phyloP scores from a whole-genome alignment of 352 stramenopile species.

The Phytophthora kernoviae region DNA sequence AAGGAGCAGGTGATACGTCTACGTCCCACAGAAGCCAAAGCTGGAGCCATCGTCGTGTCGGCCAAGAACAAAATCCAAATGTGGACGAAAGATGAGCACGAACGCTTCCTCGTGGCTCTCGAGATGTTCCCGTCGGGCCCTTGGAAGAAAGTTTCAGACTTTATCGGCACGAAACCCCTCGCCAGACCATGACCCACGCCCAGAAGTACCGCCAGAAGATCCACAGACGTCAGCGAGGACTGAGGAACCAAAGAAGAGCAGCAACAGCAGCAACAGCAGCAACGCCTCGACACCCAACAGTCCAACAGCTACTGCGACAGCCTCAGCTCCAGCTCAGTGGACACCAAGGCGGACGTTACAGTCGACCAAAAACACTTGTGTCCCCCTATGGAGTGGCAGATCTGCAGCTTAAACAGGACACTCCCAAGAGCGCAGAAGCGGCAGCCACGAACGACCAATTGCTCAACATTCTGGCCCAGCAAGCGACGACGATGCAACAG shows the following conservation, averaged over 20 bases:
- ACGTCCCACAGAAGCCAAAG: conserved; percentile 79
- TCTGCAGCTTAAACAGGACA: conserved; percentile 52
- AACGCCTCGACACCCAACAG: neutral
- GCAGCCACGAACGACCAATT: conserved; percentile 51
- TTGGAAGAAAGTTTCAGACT: conserved; percentile 87
- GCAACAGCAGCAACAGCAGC: neutral
- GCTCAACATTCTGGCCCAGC: conserved; percentile 76
- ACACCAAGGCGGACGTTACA: conserved; percentile 37
- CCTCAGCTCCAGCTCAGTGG: no score
- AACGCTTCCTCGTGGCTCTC: conserved; percentile 82
- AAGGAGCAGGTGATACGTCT: conserved; percentile 80
- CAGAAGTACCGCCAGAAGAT: conserved; percentile 89
- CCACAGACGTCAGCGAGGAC: conserved; percentile 64
- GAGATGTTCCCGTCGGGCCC: conserved; percentile 85
- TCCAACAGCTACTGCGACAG: conserved; percentile 13
- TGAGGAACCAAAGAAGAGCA: conserved; percentile 80
- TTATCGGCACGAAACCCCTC: conserved; percentile 88
- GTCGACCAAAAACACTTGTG: conserved; percentile 37
- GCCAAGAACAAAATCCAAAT: conserved; percentile 87
- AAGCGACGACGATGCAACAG: conserved; percentile 52
- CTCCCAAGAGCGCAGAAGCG: conserved; percentile 18
- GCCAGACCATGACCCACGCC: conserved; percentile 93
- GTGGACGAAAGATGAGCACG: conserved; percentile 88
- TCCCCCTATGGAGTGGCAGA: conserved; percentile 70
- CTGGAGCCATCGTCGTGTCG: conserved; percentile 75